A percentile compares a stretch with the other conserved stretches of the same genome.
These are phyloP conservation scores for Ambrosia trifida DNA, from an alignment of 129 eudicot genomes.

Conservation along the genomic window DNA sequence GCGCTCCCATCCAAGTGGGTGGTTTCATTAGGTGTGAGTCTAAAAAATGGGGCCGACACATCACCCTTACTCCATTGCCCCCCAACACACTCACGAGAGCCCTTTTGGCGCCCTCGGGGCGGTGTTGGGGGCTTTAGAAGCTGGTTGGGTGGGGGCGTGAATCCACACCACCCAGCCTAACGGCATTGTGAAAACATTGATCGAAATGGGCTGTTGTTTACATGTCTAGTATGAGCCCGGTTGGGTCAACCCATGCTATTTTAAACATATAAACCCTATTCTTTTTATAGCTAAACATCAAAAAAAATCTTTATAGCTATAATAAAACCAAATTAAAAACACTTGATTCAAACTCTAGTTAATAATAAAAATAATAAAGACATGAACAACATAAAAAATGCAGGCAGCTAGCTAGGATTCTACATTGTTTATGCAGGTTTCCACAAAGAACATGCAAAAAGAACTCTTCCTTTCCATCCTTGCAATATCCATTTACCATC, in stretches of 20 bases:
- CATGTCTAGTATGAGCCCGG: neutral
- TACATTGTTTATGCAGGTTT: constrained; percentile 35
- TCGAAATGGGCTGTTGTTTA: neutral
- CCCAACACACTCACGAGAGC: too few relatives aligned
- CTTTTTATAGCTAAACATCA: neutral
- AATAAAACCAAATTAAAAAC: neutral
- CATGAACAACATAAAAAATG: constrained; percentile 17
- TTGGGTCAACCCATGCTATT: neutral
- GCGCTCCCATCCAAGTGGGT: too few relatives aligned
- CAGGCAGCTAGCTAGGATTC: constrained; percentile 13
- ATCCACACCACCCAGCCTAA: too few relatives aligned
- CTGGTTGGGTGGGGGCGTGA: too few relatives aligned
- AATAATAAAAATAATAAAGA: constrained; percentile 13
- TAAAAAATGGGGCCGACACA: too few relatives aligned
- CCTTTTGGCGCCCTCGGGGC: too few relatives aligned
- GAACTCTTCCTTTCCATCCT: constrained; percentile 54
- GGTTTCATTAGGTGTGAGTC: too few relatives aligned
- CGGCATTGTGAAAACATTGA: neutral
- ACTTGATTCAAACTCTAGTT: constrained; percentile 11
- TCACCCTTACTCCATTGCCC: too few relatives aligned
- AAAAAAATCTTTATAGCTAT: neutral
- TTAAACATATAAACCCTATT: neutral
- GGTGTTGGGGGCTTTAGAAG: too few relatives aligned
- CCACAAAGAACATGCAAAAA: constrained; percentile 44
- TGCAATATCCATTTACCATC: constrained; percentile 64